These are phyloP conservation scores for Xylaria sp. DNA, from an alignment of 2,329 filamentous ascomycete species.

Conservation along the genomic window DNA sequence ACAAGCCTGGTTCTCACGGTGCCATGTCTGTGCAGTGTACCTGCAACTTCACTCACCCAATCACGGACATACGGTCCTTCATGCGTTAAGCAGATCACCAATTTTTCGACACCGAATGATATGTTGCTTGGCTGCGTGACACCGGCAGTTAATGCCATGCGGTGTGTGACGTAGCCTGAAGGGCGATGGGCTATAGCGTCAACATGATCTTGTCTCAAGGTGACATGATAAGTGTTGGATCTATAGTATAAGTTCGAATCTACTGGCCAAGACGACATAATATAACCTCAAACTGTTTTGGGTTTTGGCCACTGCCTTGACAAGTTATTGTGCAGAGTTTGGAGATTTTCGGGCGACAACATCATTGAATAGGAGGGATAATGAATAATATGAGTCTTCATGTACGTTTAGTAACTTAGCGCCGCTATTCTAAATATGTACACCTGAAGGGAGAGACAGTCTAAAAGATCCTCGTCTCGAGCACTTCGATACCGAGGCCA, in stretches of 20 bases:
- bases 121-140: not conserved
- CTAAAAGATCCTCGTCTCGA: constrained; percentile 47
- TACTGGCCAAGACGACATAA: not conserved
- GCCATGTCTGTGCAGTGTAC: not conserved
- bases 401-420: constrained; percentile 30
- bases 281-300: not conserved
- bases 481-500: constrained; percentile 51
- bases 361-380: not conserved
- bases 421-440: constrained; percentile 45
- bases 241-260: not conserved
- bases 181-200: no score
- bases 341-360: no score
- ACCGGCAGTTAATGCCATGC: not conserved
- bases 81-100: not conserved
- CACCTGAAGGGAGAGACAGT: constrained; percentile 41
- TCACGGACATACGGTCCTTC: not conserved
- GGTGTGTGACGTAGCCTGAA: no score
- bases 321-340: not conserved
- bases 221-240: not conserved
- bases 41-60: not conserved
- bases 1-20: not conserved
- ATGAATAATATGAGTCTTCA: constrained; percentile 32
- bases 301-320: not conserved
- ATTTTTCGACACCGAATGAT: not conserved
- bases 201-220: not conserved